Evolutionary conservation across 2,329 filamentous ascomycete species (phyloP), one percentile per base, ranked within the genome.

Genomic region (Botrytis tulipae): DNA sequence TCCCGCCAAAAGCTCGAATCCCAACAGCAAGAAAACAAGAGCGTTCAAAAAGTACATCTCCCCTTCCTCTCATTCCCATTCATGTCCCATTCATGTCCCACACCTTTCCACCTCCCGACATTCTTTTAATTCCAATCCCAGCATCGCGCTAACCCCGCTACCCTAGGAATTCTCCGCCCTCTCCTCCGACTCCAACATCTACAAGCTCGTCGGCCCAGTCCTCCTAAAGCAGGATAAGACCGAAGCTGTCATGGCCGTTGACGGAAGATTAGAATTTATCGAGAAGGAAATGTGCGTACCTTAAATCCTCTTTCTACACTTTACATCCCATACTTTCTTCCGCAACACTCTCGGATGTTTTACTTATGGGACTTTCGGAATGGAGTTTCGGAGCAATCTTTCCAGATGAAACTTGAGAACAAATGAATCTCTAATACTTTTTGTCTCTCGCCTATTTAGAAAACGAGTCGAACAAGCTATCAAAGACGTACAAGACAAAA

Each of bases 191-290:
- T 92, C 97, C 80, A 93, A 90, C 76, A 97, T 99, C 82, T 99
- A 97, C 89, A 99, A 98, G 84, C 89, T 98, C 60, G 90, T 97
- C 65, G 96, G 96, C 0, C 96, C 96, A 0, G 93, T 98, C 10
- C 85, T 99, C 54, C 83, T 99, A 80, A 98, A 98, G 86, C 96
- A 99, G 83, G 96, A 98, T 73, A 95, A 93, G 82, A 85, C 89
- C 2, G 96, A 99, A 82, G 96, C 96, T 0, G 90, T 94, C 77
- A 92, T 93, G 86, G 95, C 94, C 0, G 96, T 99, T 29, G 94
- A 97, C 78, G 93, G 93, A 32, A 90, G 96, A 37, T 83, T 99
- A 69, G 94, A 97, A 77, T 98, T 95, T 80, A 99, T 99, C 77
- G 88, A 91, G 77, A 93, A 95, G 80, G 95, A 99, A 82, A 96